Conservation (phyloP, 164 flowering plant species). For the Vitis rupestris region DNA sequence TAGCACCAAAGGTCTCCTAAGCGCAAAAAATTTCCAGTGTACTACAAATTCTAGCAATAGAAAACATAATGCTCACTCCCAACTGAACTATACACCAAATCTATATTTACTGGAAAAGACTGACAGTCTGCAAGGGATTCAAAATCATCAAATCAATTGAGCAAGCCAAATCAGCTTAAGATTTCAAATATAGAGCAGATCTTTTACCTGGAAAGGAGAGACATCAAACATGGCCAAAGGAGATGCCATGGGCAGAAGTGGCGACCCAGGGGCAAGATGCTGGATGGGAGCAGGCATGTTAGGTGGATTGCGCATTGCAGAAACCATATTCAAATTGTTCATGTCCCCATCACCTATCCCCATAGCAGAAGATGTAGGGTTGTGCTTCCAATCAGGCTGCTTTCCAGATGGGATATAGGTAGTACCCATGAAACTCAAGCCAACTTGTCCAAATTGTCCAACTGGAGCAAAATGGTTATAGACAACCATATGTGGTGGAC, state of each 20-base stretch:
- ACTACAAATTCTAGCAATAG: too few relatives aligned
- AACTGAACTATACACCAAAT: too few relatives aligned
- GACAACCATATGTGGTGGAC: slow-evolving; percentile 93
- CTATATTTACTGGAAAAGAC: too few relatives aligned
- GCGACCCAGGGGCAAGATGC: slow-evolving; percentile 87
- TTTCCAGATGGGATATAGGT: slow-evolving; percentile 91
- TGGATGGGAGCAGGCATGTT: slow-evolving; percentile 64
- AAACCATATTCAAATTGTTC: slow-evolving; percentile 48
- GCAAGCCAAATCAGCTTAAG: not conserved
- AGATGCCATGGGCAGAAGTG: slow-evolving; percentile 76
- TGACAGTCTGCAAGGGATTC: too few relatives aligned
- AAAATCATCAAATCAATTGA: too few relatives aligned
- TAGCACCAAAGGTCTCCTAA: too few relatives aligned
- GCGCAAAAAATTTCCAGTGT: too few relatives aligned
- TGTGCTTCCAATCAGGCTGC: slow-evolving; percentile 94
- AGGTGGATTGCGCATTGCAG: slow-evolving; percentile 56
- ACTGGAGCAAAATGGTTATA: slow-evolving; percentile 97
- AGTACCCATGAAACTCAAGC: slow-evolving; percentile 94
- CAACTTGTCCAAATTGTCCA: slow-evolving; percentile 94
- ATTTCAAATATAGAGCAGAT: slow-evolving; percentile 4
- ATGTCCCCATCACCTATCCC: slow-evolving; percentile 59
- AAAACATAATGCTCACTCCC: too few relatives aligned
- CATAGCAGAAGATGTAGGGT: slow-evolving; percentile 55
- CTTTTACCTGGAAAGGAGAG: slow-evolving; percentile 85
- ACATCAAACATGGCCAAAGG: slow-evolving; percentile 87